Conservation (phyloP, 1,284 basidiomycete species). For the Moniliophthora roreri region DNA sequence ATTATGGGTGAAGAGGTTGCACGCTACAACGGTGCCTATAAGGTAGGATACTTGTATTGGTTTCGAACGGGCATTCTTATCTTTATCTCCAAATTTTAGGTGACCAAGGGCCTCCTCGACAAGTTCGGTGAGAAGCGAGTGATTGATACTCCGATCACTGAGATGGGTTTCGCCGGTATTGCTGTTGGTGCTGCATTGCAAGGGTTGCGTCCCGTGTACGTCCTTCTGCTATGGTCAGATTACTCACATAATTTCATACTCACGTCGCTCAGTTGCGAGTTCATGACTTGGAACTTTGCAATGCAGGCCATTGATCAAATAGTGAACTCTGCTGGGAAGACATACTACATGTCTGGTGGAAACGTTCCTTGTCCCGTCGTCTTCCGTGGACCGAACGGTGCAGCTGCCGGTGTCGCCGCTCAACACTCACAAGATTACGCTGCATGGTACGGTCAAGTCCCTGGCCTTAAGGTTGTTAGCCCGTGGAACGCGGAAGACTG, state of each 20-base stretch:
- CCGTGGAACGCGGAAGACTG: conserved; percentile 98
- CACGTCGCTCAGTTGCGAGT: conserved; percentile 78
- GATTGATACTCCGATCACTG: conserved; percentile 96
- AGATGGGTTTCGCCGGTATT: conserved; percentile 98
- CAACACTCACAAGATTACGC: conserved; percentile 93
- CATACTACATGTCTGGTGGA: conserved; percentile 99
- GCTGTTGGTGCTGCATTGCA: conserved; percentile 94
- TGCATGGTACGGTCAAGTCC: conserved; percentile 95
- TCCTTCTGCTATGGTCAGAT: conserved; percentile 10
- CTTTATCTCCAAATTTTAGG: conserved; percentile 41
- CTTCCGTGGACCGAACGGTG: conserved; percentile 99
- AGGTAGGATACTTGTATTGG: conserved; percentile 50
- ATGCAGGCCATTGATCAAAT: conserved; percentile 99
- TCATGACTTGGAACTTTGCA: conserved; percentile 98
- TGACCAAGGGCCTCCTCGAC: conserved; percentile 97
- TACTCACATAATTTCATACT: conserved; percentile 15
- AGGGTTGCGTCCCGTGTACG: conserved; percentile 89
- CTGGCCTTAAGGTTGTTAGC: conserved; percentile 96
- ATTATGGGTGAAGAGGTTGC: conserved; percentile 98
- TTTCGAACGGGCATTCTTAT: conserved; percentile 7
- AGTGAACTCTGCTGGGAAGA: conserved; percentile 99
- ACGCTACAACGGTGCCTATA: conserved; percentile 99
- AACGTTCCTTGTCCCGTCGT: conserved; percentile 97
- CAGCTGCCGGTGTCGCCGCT: conserved; percentile 94
- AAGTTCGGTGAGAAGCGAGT: conserved; percentile 99